Evolutionary conservation across 208 protist species (phyloP).

Genomic region (Trichomonas vaginalis): DNA sequence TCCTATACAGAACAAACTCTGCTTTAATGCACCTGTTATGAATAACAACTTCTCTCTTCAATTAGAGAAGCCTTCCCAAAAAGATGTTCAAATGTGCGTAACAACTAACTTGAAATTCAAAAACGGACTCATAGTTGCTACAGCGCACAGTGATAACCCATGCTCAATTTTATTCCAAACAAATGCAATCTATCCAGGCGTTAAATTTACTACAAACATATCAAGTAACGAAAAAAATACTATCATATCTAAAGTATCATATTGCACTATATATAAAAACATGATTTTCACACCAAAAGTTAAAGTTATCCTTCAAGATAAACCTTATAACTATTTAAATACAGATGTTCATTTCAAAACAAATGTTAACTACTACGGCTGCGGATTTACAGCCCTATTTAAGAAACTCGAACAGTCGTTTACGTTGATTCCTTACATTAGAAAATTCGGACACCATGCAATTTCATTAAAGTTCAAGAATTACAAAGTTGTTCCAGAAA

Average conservation of each 20-base stretch:
- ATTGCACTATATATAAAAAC: background rate
- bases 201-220: background rate
- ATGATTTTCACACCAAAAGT: background rate
- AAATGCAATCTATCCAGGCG: background rate
- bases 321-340: too few species aligned
- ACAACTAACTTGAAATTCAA: background rate
- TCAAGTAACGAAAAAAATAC: background rate
- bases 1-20: background rate
- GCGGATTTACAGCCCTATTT: background rate
- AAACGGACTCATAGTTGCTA: background rate
- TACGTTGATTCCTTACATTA: background rate
- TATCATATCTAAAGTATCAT: background rate
- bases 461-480: background rate
- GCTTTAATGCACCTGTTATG: background rate
- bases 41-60: background rate
- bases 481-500: background rate
- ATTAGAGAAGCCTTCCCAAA: background rate
- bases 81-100: background rate
- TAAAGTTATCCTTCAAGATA: too few species aligned
- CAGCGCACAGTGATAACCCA: background rate
- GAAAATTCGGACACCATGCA: background rate
- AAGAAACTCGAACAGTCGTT: background rate
- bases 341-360: background rate
- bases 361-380: background rate
- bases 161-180: background rate